phyloP scores from a whole-genome alignment of 805 yeast species.

The Candida corydali region DNA sequence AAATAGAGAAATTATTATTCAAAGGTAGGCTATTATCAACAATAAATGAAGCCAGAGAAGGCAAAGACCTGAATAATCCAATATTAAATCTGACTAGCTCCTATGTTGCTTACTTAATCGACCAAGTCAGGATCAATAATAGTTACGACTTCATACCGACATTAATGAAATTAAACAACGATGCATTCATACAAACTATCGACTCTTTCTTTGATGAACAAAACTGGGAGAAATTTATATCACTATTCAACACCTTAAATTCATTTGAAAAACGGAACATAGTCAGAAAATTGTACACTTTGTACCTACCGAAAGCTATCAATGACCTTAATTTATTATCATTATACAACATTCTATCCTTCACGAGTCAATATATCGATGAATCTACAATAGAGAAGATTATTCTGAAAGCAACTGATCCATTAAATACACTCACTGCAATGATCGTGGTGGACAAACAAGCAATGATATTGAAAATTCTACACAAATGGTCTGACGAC shows the following conservation, averaged over 20 bases:
- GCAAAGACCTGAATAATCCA: slow-evolving; percentile 5
- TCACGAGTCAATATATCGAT: slow-evolving; percentile 11
- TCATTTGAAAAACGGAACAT: slow-evolving; percentile 22
- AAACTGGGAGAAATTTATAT: slow-evolving; percentile 17
- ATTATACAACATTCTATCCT: slow-evolving; percentile 13
- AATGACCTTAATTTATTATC: slow-evolving; percentile 13
- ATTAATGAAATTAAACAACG: slow-evolving; percentile 15
- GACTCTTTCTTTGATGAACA: slow-evolving; percentile 18
- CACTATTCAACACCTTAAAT: slow-evolving; percentile 17
- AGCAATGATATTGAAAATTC: slow-evolving; percentile 6
- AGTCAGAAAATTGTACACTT: slow-evolving; percentile 14
- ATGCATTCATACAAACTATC: slow-evolving; percentile 15
- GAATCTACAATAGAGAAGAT: slow-evolving; percentile 4
- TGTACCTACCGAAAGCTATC: slow-evolving; percentile 10
- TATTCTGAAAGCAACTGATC: slow-evolving; percentile 17
- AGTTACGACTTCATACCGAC: slow-evolving; percentile 19
- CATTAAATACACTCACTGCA: slow-evolving; percentile 17
- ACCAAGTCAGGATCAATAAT: slow-evolving; percentile 5
- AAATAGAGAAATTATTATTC: slow-evolving; percentile 35
- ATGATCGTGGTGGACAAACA: slow-evolving; percentile 9
- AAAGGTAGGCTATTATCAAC: slow-evolving; percentile 26
- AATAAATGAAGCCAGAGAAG: slow-evolving; percentile 18
- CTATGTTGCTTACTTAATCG: slow-evolving; percentile 18
- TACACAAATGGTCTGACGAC: slow-evolving; percentile 22
- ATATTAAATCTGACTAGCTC: slow-evolving; percentile 14